Evolutionary conservation across 225 moss, liverwort and hornwort species (phyloP), one percentile per base, ranked within the genome.

Genomic region (Asterella californica): DNA sequence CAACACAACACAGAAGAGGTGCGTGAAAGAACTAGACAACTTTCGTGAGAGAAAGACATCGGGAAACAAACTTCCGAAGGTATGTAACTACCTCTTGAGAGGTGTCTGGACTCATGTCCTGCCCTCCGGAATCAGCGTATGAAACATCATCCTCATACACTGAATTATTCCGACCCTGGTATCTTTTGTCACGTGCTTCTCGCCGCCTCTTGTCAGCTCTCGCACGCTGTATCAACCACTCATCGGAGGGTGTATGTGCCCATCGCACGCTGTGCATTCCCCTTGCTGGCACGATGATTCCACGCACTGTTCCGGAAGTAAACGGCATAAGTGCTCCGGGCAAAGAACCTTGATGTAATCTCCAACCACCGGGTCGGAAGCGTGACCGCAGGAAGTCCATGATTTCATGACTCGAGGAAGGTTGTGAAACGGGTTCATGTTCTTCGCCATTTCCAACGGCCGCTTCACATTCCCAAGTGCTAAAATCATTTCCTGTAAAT

Each of bases 21-120:
- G 12, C 17, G 12, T 52, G 57, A 33, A 33, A 66, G 12, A 22
- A 7, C 34, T 25, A 47, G 8, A 47, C 71, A 4, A 21, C n/a
- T 19, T 19, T 57, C 17, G 17, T 27, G 25, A 47, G 46, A 48
- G n/a, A 71, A 71, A 15, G n/a, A 25, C 10, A 12, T 4, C 46
- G 24, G n/a, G n/a, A 47, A 46, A 2, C 15, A 10, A 48, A 11
- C 8, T 71, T 22, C 6, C 12, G 48, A 48, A 52, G 17, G 36
- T 22, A 38, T n/a, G 64, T 78, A 49, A 80, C 81, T 79, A 91
- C 89, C 84, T 90, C 92, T 81, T 86, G 86, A 65, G 86, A 75
- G 73, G 78, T 88, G 52, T 67, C 82, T 63, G 84, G 84, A 76
- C 81, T 48, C 48, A 90, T 75, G 74, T 74, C 38, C 29, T 83